Evolutionary conservation across 2,329 filamentous ascomycete genomes (phyloP).

Genomic region (Lojkania enalia): DNA sequence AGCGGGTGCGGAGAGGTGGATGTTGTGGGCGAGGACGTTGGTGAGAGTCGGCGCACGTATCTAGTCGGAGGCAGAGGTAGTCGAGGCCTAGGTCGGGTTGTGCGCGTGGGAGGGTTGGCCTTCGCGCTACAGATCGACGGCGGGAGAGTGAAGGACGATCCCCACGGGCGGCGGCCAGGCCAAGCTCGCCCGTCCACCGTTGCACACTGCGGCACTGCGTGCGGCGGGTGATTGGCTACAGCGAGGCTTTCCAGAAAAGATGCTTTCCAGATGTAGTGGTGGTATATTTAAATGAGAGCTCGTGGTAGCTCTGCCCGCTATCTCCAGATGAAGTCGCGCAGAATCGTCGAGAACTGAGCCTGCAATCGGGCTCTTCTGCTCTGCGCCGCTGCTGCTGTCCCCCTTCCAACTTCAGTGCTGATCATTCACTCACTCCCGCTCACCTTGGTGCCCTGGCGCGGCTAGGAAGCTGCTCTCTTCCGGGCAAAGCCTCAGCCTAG

Average conservation of each 20-base stretch:
- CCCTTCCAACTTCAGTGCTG: neutral
- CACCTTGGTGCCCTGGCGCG: neutral
- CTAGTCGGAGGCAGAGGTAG: no score
- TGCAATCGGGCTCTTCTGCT: neutral
- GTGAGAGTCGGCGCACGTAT: neutral
- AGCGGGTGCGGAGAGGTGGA: neutral
- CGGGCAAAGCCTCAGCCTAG: neutral
- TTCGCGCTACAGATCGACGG: slow-evolving; percentile 11
- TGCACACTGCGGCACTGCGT: slow-evolving; percentile 1
- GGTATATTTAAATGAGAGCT: no score
- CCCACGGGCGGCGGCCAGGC: slow-evolving; percentile 9
- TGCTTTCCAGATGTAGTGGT: no score
- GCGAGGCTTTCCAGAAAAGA: slow-evolving; percentile 6
- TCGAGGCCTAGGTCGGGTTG: slow-evolving; percentile 5
- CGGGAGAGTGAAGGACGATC: slow-evolving; percentile 6
- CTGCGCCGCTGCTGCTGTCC: neutral
- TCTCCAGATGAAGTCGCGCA: no score
- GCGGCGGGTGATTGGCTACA: slow-evolving; percentile 6
- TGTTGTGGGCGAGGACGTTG: neutral
- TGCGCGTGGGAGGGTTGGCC: slow-evolving; percentile 7
- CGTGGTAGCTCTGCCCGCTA: no score
- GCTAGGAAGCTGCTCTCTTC: neutral
- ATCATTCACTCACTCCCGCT: no score
- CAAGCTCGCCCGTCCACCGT: slow-evolving; percentile 11
- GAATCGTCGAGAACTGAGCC: neutral